phyloP scores from a whole-genome alignment of 108 stramenopile genomes.

The Cylindrotheca fusiformis region DNA sequence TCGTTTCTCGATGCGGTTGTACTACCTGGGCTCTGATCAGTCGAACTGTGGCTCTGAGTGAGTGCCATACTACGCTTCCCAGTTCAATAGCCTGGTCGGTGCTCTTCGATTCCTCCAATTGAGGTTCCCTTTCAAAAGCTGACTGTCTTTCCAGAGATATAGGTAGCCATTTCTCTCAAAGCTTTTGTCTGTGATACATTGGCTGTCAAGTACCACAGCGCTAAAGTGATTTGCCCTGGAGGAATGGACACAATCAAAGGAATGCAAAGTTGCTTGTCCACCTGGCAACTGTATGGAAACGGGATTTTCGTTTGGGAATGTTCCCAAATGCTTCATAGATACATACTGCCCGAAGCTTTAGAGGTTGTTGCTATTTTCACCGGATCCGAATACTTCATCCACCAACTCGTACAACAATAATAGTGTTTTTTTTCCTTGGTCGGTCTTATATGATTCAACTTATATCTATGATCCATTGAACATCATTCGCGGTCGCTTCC shows the following conservation, averaged over 20 bases:
- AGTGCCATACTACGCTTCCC: constrained; percentile 10
- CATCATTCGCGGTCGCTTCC: no score
- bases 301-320: background rate
- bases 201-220: constrained; percentile 29
- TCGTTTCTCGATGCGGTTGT: no score
- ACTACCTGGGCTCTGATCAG: no score
- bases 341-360: constrained; percentile 34
- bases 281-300: constrained; percentile 4
- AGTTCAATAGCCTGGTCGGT: constrained; percentile 16
- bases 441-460: no score
- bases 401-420: no score
- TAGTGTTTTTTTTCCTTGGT: no score
- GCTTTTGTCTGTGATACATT: constrained; percentile 25
- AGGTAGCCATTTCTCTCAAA: constrained; percentile 29
- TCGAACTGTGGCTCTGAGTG: no score
- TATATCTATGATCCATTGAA: no score
- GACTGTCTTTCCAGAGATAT: constrained; percentile 12
- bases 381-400: no score
- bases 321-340: background rate
- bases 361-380: constrained; percentile 25
- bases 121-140: background rate
- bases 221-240: constrained; percentile 30
- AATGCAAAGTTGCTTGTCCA: constrained; percentile 24
- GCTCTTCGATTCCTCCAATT: no score
- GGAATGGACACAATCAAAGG: constrained; percentile 26